These are phyloP conservation scores for Triglochin maritima DNA, from an alignment of 106 monocot genomes.

Conservation along the genomic window DNA sequence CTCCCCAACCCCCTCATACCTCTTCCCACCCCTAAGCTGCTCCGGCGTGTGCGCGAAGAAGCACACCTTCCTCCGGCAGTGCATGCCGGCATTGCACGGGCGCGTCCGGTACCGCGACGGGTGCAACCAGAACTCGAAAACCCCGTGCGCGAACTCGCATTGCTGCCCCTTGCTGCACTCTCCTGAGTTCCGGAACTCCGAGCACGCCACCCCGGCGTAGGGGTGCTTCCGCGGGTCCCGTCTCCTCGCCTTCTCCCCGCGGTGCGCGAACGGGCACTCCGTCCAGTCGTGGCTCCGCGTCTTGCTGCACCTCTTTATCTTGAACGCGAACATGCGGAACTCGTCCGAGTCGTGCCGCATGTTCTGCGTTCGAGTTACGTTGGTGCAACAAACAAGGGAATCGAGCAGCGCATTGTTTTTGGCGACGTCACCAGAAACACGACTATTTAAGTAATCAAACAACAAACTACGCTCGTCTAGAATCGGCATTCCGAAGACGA, in stretches of 20 bases:
- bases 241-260: constrained; percentile 20
- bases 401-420: background rate
- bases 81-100: constrained; percentile 12
- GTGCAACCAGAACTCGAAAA: constrained; percentile 25
- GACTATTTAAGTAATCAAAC: background rate
- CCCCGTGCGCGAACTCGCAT: constrained; percentile 18
- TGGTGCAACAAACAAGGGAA: background rate
- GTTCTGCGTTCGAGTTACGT: too few species aligned
- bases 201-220: constrained; percentile 12
- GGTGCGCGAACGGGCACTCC: constrained; percentile 18
- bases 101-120: constrained; percentile 11
- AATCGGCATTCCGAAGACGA: too few species aligned
- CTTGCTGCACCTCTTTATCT: constrained; percentile 20
- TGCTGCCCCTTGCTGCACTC: constrained; percentile 15
- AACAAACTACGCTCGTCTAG: background rate
- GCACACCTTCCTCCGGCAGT: constrained; percentile 7
- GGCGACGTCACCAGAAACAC: background rate
- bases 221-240: constrained; percentile 11
- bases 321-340: constrained; percentile 20
- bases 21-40: constrained; percentile 3
- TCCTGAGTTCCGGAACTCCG: constrained; percentile 14
- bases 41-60: constrained; percentile 18
- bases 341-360: constrained; percentile 9
- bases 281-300: constrained; percentile 24
- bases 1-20: background rate